Evolutionary conservation across 140 eudicot species (phyloP).

Genomic region (Flaveria floridana): DNA sequence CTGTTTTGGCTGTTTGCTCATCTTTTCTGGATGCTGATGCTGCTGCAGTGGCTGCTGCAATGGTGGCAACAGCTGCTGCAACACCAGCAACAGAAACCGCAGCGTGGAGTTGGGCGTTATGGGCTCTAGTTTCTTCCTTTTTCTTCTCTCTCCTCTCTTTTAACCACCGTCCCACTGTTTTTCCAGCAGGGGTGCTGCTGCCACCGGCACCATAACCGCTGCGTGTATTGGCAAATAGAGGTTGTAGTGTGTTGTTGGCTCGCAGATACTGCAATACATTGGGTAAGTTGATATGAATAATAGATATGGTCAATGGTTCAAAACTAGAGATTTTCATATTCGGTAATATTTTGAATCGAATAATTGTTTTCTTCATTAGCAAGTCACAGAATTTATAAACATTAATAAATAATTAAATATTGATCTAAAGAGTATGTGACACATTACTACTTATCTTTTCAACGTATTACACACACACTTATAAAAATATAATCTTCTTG

Average conservation of each 20-base stretch:
- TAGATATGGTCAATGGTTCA: neutral
- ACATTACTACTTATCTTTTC: too few relatives aligned
- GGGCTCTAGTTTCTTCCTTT: constrained; percentile 86
- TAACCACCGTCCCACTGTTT: constrained; percentile 94
- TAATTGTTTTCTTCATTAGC: neutral
- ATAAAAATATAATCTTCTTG: too few relatives aligned
- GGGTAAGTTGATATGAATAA: neutral
- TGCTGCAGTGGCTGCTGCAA: constrained; percentile 94
- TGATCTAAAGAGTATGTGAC: too few relatives aligned
- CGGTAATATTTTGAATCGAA: neutral
- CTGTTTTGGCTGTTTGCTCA: constrained; percentile 83
- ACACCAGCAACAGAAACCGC: constrained; percentile 91
- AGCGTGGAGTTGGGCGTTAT: constrained; percentile 92
- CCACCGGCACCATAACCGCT: constrained; percentile 55
- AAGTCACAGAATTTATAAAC: neutral
- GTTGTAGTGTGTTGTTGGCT: constrained; percentile 86
- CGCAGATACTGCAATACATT: constrained; percentile 60
- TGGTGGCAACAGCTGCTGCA: constrained; percentile 92
- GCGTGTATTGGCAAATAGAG: constrained; percentile 65
- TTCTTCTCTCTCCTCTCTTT: constrained; percentile 93
- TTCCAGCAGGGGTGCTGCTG: constrained; percentile 78
- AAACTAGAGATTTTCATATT: neutral
- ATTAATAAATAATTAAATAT: too few relatives aligned
- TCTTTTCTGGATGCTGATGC: constrained; percentile 73
- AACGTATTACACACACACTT: too few relatives aligned